These are phyloP conservation scores for Strobilomyces dryophilus DNA, from an alignment of 768 basidiomycete species.

Conservation along the genomic window DNA sequence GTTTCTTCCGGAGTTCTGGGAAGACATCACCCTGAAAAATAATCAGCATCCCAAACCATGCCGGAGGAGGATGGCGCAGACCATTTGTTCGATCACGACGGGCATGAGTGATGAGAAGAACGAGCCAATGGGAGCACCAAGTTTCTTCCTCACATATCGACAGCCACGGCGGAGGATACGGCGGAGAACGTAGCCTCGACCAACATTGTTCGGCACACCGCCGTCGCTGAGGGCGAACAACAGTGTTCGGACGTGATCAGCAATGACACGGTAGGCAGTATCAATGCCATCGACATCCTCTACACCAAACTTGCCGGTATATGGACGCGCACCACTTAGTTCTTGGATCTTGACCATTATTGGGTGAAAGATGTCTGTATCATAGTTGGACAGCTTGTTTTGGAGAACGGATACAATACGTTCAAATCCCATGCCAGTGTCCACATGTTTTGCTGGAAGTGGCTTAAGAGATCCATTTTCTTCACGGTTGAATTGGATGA, in stretches of 20 bases:
- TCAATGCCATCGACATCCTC: constrained; percentile 96
- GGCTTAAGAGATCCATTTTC: constrained; percentile 73
- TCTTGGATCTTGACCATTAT: constrained; percentile 86
- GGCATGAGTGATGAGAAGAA: constrained; percentile 95
- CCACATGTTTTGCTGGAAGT: constrained; percentile 92
- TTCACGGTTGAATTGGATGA: constrained; percentile 98
- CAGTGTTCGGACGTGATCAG: constrained; percentile 93
- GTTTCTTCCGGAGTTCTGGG: constrained; percentile 86
- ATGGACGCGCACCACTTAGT: constrained; percentile 83
- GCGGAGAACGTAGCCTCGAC: constrained; percentile 94
- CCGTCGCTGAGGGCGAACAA: constrained; percentile 96
- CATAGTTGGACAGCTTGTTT: constrained; percentile 91
- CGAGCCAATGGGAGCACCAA: constrained; percentile 85
- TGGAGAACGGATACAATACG: constrained; percentile 93
- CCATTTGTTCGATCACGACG: constrained; percentile 85
- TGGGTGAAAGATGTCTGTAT: constrained; percentile 92
- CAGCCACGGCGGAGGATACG: constrained; percentile 91
- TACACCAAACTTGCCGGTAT: constrained; percentile 88
- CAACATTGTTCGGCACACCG: constrained; percentile 93
- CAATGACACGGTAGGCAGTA: constrained; percentile 95
- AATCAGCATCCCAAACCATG: constrained; percentile 4
- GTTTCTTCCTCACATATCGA: constrained; percentile 93
- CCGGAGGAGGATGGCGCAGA: constrained; percentile 30
- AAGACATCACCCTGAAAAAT: constrained; percentile 69
- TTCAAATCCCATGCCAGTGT: constrained; percentile 99